Base-by-base conservation (phyloP, 1,284 basidiomycete genomes). In the Ceratobasidium sp. region DNA sequence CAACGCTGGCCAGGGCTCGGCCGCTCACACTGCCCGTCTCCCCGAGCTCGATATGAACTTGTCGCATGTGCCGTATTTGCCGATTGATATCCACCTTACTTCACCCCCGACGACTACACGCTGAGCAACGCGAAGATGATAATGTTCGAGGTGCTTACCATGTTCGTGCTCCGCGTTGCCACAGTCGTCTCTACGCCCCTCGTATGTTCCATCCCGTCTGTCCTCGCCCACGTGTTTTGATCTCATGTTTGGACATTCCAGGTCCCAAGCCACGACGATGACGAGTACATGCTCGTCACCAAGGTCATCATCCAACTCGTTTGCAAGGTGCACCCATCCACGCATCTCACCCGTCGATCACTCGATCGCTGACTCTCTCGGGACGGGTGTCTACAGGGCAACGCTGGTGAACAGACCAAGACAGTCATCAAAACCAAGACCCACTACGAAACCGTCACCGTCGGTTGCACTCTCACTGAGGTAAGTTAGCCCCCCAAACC, bases 371-470 rank as follows among this genome's bases (percentile, higher is more conserved):
- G 57, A 64, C 60, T n/a, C 38, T 18, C 35, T 38, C 18, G 48
- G 48, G 48, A n/a, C 44, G 23, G 57, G 14, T 30, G 48, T 33
- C 35, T 64, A 74, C n/a, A n/a, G 59, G 69, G 55, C 38, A 23
- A 46, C 50, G 20, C 50, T n/a, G 33, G 23, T n/a, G 59, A 44
- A 18, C 44, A 62, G 20, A 62, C 71, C 27, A 62, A 74, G 59
- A 74, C 71, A 1, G 71, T 74, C 27, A 64, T 44, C 14, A 74
- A 74, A 59, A 74, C 71, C 5, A 74, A 62, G 57, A 74, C 71
- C 20, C 55, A 74, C 41, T 62, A 62, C 59, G 33, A 48, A 44
- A 74, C 71, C 16, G 59, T 74, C 59, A 74, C 71, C 30, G 71
- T 60, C 7, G 59, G 41, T 1, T 74, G 71, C 59, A 23, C 2